A percentile compares a stretch with the other conserved stretches of the same genome.
These are phyloP conservation scores for Zasmidium cellare DNA, from an alignment of 2,329 filamentous ascomycete genomes.

Conservation along the genomic window DNA sequence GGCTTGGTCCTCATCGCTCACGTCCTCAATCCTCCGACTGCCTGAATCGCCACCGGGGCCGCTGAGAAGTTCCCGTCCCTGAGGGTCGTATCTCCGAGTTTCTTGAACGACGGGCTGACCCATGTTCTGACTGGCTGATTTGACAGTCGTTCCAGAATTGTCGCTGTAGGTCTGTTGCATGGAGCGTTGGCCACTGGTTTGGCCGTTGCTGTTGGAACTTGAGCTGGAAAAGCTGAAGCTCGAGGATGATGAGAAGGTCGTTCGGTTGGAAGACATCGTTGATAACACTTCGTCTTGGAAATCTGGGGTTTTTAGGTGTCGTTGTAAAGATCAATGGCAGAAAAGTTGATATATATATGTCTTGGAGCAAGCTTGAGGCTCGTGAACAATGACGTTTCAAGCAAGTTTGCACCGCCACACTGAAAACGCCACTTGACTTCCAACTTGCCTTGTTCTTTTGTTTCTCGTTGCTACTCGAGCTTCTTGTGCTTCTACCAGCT, in stretches of 20 bases:
- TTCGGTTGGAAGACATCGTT: conserved; percentile 10
- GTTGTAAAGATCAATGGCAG: background rate
- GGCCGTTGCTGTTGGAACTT: conserved; percentile 23
- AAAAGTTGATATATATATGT: background rate
- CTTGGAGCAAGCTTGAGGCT: conserved; percentile 1
- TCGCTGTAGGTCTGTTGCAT: conserved; percentile 27
- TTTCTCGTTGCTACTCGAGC: background rate
- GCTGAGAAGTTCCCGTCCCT: conserved; percentile 30
- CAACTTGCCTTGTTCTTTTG: background rate
- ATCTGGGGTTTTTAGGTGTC: no score
- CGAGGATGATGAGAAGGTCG: conserved; percentile 20
- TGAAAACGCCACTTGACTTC: no score
- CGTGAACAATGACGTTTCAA: background rate
- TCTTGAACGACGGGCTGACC: conserved; percentile 31
- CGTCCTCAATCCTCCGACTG: conserved; percentile 30
- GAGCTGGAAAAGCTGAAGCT: conserved; percentile 26
- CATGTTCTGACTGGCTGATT: conserved; percentile 30
- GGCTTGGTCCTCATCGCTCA: conserved; percentile 27
- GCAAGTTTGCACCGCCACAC: no score
- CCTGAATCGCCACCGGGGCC: conserved; percentile 4
- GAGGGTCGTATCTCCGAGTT: conserved; percentile 30
- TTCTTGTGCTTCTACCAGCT: background rate
- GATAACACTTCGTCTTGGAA: no score
- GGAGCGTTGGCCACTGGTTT: conserved; percentile 25
- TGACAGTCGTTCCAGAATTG: conserved; percentile 28